Evolutionary conservation across 2,329 filamentous ascomycete genomes (phyloP), one percentile per base, ranked within the genome.

Genomic region (Mycocentrospora acerina): DNA sequence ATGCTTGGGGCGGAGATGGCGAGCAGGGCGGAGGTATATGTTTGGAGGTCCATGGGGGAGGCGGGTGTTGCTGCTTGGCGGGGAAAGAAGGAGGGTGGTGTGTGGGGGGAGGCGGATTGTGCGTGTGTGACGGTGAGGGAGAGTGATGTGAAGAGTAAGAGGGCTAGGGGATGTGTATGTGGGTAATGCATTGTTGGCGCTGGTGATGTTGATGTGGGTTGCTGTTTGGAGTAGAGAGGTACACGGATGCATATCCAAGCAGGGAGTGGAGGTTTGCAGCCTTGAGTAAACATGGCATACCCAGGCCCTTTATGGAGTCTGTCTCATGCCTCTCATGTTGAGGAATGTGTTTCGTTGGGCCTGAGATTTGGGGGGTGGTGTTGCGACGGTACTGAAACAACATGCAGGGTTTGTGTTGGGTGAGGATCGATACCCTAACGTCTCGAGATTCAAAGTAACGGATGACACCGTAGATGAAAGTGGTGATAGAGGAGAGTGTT

Each of bases 1-100:
- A 70, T 66, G 18, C 82, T 70, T 5, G 77, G 73, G 4, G 79
- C 76, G 8, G 68, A 63, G 29, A 75, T 62, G 37, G 77, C 78
- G 39, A 72, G 79, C 38, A 83, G 66, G 35, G 72, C 70, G 9
- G 62, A 64, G 17, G 56, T 66, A 51, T 73, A 74, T 17, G 60
- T 53, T 40, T 70, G 62, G 18, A 67, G 53, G 32, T 66, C 49
- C 9, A 9, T 22, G 19, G 19, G 19, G 19, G 19, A 22, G n/a
- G n/a, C n/a, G n/a, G n/a, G n/a, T n/a, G n/a, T n/a, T n/a, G n/a
- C n/a, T n/a, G n/a, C n/a, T 22, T 22, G 19, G 19, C 19, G 19
- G 19, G 19, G 19, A 9, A 22, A 22, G 19, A 24, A 32, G 60
- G 34, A 29, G 62, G 47, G 1, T 53, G 40, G 0, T 60, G 60